These are phyloP conservation scores for Yueomyces sp. DNA, from an alignment of 805 yeast genomes.

Conservation along the genomic window DNA sequence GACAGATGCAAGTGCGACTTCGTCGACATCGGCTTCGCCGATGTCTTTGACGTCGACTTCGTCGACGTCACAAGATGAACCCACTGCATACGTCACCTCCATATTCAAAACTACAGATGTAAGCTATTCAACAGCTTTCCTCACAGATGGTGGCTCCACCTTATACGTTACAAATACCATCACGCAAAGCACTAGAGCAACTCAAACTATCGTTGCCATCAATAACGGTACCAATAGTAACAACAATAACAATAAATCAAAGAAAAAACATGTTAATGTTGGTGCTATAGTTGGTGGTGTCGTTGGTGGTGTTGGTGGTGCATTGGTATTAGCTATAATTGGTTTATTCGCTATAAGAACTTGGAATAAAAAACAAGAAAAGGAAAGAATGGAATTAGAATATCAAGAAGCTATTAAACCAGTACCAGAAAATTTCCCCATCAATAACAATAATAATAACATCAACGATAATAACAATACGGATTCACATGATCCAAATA, in stretches of 20 bases:
- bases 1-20: no score
- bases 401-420: conserved; percentile 46
- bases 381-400: conserved; percentile 41
- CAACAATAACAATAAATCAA: not conserved
- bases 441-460: not conserved
- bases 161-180: conserved; percentile 17
- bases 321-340: conserved; percentile 28
- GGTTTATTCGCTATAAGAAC: conserved; percentile 28
- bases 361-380: conserved; percentile 26
- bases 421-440: conserved; percentile 6
- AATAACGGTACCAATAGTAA: not conserved
- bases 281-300: conserved; percentile 58
- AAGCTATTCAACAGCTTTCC: conserved; percentile 12
- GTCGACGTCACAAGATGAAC: no score
- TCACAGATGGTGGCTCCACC: conserved; percentile 21
- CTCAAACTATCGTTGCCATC: conserved; percentile 4
- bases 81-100: no score
- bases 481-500: conserved; percentile 5
- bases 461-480: conserved; percentile 15
- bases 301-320: conserved; percentile 40
- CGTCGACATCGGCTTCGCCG: no score
- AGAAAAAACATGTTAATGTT: conserved; percentile 15
- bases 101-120: conserved; percentile 5
- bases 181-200: conserved; percentile 9
- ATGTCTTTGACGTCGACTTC: no score